These are phyloP conservation scores for Escovopsis weberi DNA, from an alignment of 2,329 filamentous ascomycete genomes.

Conservation along the genomic window DNA sequence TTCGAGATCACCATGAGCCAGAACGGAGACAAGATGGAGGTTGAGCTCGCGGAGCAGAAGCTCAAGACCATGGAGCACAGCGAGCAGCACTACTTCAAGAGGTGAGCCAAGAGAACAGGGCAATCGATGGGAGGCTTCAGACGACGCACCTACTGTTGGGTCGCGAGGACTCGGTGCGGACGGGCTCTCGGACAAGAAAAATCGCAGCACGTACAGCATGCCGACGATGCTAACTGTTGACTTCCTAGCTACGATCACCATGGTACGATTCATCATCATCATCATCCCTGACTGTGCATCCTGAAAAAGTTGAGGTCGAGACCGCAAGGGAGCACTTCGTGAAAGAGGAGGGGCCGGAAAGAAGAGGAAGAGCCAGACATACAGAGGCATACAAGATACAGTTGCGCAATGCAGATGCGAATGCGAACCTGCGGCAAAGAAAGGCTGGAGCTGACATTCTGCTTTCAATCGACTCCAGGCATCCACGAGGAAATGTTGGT, in stretches of 20 bases:
- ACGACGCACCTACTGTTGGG: background rate
- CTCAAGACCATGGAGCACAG: slow-evolving; percentile 73
- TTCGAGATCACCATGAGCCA: slow-evolving; percentile 22
- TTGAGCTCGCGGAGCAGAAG: slow-evolving; percentile 45
- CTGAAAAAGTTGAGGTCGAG: too few species aligned
- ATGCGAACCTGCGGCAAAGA: background rate
- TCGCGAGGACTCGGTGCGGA: too few species aligned
- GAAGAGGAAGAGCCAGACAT: too few species aligned
- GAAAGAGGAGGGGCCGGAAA: too few species aligned
- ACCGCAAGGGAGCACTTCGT: too few species aligned
- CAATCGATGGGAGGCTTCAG: too few species aligned
- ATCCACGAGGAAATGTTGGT: slow-evolving; percentile 99
- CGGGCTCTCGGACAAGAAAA: too few species aligned
- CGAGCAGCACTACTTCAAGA: slow-evolving; percentile 99
- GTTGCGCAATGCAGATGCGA: too few species aligned
- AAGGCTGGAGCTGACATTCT: slow-evolving; percentile 7
- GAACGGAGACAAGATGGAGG: slow-evolving; percentile 37
- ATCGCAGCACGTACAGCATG: too few species aligned
- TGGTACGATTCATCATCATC: slow-evolving; percentile 38
- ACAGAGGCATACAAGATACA: too few species aligned
- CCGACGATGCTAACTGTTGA: slow-evolving; percentile 19
- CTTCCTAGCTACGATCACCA: slow-evolving; percentile 82
- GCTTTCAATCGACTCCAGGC: slow-evolving; percentile 37
- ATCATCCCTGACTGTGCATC: background rate
- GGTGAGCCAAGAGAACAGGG: slow-evolving; percentile 33